Evolutionary conservation across 106 monocot genomes (phyloP).

Genomic region (Allium cepa): DNA sequence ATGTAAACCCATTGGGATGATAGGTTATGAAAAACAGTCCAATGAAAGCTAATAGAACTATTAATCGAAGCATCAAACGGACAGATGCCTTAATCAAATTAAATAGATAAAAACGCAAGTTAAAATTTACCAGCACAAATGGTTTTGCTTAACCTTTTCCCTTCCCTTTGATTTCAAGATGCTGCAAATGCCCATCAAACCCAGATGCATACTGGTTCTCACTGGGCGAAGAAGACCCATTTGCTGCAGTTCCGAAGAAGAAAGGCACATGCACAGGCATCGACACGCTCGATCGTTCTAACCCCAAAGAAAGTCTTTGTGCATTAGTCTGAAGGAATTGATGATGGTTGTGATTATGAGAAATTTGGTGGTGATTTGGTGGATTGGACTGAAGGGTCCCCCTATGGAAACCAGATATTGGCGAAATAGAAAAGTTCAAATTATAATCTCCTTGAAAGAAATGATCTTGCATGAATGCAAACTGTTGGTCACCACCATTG

Average conservation of each 20-base stretch:
- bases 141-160: conserved; percentile 46
- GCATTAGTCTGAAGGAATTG: conserved; percentile 31
- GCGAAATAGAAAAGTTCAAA: conserved; percentile 84
- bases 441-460: conserved; percentile 46
- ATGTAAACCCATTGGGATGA: not conserved
- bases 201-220: conserved; percentile 42
- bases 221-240: conserved; percentile 17
- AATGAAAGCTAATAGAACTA: not conserved
- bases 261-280: conserved; percentile 38
- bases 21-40: conserved; percentile 3
- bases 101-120: not conserved
- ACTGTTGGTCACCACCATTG: conserved; percentile 13
- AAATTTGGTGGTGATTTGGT: conserved; percentile 28
- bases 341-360: conserved; percentile 35
- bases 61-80: not conserved
- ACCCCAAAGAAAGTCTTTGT: conserved; percentile 40
- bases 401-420: conserved; percentile 85
- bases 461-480: conserved; percentile 13
- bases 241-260: conserved; percentile 36
- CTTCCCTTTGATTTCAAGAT: conserved; percentile 73
- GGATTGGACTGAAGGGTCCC: conserved; percentile 99
- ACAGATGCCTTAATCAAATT: not conserved
- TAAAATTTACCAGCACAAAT: conserved; percentile 4
- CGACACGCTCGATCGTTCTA: conserved; percentile 44
- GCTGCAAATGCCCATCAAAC: conserved; percentile 61